Conservation (phyloP, 139 green algal genomes). For the Dunaliella primolecta region DNA sequence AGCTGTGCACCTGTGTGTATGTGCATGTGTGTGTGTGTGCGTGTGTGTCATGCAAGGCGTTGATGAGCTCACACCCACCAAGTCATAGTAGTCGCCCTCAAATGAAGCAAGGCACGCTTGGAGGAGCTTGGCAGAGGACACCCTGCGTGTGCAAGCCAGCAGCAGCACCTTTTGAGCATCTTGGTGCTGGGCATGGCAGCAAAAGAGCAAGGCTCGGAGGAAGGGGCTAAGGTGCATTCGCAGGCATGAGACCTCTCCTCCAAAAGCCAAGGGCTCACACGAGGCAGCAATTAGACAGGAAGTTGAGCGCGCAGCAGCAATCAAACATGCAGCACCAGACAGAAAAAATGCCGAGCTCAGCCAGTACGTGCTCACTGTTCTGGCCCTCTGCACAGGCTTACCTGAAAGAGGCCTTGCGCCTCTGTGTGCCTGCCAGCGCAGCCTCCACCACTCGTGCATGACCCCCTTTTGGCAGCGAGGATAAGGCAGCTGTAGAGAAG, state of each 20-base stretch:
- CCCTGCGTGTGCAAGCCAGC: not conserved
- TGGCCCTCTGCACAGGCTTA: too few species aligned
- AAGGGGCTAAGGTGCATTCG: not conserved
- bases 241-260: not conserved
- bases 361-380: too few species aligned
- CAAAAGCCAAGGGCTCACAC: too few species aligned
- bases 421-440: conserved; percentile 11
- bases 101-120: conserved; percentile 9
- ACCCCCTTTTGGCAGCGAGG: not conserved
- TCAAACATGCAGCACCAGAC: too few species aligned
- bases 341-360: too few species aligned
- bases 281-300: too few species aligned
- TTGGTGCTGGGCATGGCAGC: not conserved
- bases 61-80: not conserved
- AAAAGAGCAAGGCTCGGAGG: not conserved
- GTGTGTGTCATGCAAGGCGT: not conserved
- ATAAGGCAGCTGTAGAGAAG: not conserved
- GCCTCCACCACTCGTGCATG: conserved; percentile 9
- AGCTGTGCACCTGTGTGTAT: not conserved
- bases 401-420: conserved; percentile 26
- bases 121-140: not conserved
- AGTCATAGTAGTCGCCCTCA: not conserved
- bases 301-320: too few species aligned
- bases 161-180: not conserved
- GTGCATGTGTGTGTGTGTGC: not conserved